phyloP scores from a whole-genome alignment of 2,329 filamentous ascomycete species.

The Pseudogymnoascus sp. region DNA sequence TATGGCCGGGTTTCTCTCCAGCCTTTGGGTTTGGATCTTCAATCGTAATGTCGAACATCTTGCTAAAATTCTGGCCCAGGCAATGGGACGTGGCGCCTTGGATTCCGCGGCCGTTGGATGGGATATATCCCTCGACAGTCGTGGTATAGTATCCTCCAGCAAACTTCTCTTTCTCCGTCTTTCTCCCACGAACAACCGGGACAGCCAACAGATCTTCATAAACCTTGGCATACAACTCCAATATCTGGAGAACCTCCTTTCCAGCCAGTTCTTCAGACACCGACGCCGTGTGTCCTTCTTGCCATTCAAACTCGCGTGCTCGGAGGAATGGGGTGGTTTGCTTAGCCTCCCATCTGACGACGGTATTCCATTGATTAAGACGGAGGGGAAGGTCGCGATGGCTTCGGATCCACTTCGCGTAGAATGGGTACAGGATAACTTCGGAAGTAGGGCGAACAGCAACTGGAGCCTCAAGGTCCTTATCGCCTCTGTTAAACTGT shows the following conservation, averaged over 20 bases:
- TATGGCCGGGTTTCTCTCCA: conserved; percentile 66
- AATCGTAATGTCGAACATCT: conserved; percentile 98
- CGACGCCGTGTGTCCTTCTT: conserved; percentile 78
- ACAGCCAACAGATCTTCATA: conserved; percentile 93
- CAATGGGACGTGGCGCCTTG: conserved; percentile 89
- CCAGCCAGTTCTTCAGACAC: conserved; percentile 74
- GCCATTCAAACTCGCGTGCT: conserved; percentile 94
- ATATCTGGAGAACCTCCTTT: conserved; percentile 82
- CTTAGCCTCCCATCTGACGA: conserved; percentile 95
- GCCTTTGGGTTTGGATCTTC: conserved; percentile 73
- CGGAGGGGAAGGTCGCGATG: conserved; percentile 90
- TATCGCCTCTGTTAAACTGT: conserved; percentile 60
- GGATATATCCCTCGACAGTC: conserved; percentile 94
- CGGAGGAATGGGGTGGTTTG: conserved; percentile 80
- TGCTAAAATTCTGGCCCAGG: conserved; percentile 95
- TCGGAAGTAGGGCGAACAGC: conserved; percentile 62
- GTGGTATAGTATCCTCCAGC: conserved; percentile 95
- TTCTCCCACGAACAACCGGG: conserved; percentile 82
- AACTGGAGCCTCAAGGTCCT: conserved; percentile 75
- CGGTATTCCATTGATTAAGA: conserved; percentile 95
- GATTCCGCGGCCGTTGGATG: conserved; percentile 89
- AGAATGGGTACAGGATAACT: conserved; percentile 91
- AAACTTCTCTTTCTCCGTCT: conserved; percentile 98
- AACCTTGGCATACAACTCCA: conserved; percentile 84
- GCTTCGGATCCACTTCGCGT: conserved; percentile 92